Evolutionary conservation across 495 filamentous ascomycete species (phyloP), one percentile per base, ranked within the genome.

Genomic region (Penicillium nucicola): DNA sequence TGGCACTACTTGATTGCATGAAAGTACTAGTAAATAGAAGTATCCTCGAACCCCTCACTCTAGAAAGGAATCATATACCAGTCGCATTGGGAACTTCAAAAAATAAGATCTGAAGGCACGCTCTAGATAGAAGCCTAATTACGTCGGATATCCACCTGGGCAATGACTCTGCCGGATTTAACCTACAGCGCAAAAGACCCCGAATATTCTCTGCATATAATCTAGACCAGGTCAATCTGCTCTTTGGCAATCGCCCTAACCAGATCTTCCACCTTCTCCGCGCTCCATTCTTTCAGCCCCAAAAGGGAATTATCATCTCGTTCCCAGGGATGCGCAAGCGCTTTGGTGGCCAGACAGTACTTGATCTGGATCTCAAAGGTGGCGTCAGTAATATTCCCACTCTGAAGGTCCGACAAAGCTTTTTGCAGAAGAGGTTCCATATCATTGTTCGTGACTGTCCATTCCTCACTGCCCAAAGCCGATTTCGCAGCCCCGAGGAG

Each of bases 281-380:
- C 0, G 2, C 30, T 18, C 54, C 48, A 52, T 28, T 52, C 58
- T 41, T 53, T 28, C 33, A 62, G n/a, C 13, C 55, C 55, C n/a
- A 56, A 7, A 1, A 62, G 48, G 13, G 22, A 13, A 46, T 62
- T 62, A 37, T 62, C 58, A 20, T 62, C 58, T 15, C 44, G 37
- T 50, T 20, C 39, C 55, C 55, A 58, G 2, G 52, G 58, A n/a
- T 55, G 51, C 36, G 51, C 55, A 42, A 62, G 48, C 13, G 43
- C 33, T 25, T 42, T 50, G 2, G 25, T 52, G 19, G 58, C 51
- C 18, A 62, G n/a, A 23, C 55, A 58, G 38, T 62, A 62, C 33
- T 55, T 51, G 4, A 62, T 58, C 18, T 58, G 55, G 22, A 58
- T 52, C 14, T 28, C 58, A 48, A 62, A 58, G 35, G 40, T 47